These are phyloP conservation scores for Tetracladium maxilliforme DNA, from an alignment of 2,329 filamentous ascomycete genomes.

Conservation along the genomic window DNA sequence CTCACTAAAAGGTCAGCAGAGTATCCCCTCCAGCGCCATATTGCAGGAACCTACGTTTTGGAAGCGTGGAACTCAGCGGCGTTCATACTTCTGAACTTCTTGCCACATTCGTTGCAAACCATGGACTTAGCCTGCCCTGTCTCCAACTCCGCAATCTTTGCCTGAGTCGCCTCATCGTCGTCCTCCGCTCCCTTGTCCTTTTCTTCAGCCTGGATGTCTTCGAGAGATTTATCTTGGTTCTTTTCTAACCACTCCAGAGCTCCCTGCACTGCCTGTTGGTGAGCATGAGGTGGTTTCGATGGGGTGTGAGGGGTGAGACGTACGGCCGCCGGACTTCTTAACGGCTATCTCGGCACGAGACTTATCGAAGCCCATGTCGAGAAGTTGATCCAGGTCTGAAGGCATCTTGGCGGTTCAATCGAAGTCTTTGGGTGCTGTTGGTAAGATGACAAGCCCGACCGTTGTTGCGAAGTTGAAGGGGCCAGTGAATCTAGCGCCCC, in stretches of 20 bases:
- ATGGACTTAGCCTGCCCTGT: conserved; percentile 66
- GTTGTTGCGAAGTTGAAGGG: conserved; percentile 4
- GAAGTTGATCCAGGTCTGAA: conserved; percentile 43
- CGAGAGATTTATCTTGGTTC: conserved; percentile 75
- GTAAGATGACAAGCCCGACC: conserved; percentile 8
- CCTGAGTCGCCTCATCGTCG: conserved; percentile 33
- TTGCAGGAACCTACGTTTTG: conserved; percentile 48
- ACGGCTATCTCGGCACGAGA: conserved; percentile 71
- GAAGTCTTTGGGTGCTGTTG: conserved; percentile 4
- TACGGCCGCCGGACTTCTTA: conserved; percentile 68
- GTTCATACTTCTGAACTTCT: conserved; percentile 69
- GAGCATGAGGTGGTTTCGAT: conserved; percentile 1
- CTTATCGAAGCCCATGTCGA: conserved; percentile 71
- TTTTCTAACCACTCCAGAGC: conserved; percentile 91
- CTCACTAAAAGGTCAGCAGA: conserved; percentile 31
- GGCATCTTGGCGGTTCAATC: conserved; percentile 30
- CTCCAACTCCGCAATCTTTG: conserved; percentile 45
- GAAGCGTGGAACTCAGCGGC: conserved; percentile 82
- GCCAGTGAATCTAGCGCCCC: too few species aligned
- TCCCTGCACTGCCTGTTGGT: conserved; percentile 48
- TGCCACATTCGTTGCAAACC: conserved; percentile 88
- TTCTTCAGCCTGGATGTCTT: conserved; percentile 52
- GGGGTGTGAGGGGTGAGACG: conserved; percentile 18
- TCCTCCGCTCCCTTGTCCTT: conserved; percentile 20
- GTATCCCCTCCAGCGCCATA: background rate